A percentile compares a stretch with the other conserved stretches of the same genome.
Evolutionary conservation across 176 grass and related monocot species (phyloP).

Genomic region (Lolium multiflorum): DNA sequence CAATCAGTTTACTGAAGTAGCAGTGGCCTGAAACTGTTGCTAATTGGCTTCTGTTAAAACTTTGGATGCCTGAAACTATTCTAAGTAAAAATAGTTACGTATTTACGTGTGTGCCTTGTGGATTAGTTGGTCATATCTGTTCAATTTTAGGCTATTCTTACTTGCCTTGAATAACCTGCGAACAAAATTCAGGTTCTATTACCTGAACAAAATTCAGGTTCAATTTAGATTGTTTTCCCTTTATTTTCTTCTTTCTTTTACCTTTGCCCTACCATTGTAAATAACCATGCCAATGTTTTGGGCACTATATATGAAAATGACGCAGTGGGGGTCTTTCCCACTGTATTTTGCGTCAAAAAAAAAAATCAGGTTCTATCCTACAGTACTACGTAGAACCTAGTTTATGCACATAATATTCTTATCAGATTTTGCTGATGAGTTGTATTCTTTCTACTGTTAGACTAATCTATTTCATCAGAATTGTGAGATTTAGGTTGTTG

Average conservation of each 20-base stretch:
- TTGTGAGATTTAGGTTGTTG: background rate
- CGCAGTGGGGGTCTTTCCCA: too few relatives aligned
- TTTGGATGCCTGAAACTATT: background rate
- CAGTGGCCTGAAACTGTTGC: background rate
- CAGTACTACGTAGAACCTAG: too few relatives aligned
- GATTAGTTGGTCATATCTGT: background rate
- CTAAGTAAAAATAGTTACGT: background rate
- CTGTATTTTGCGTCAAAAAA: too few relatives aligned
- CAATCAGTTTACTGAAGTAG: background rate
- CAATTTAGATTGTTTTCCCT: too few relatives aligned
- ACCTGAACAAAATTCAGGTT: background rate
- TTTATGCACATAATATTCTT: background rate
- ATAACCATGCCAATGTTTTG: too few relatives aligned
- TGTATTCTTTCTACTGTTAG: background rate
- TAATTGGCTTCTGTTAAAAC: background rate
- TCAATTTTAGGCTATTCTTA: too few relatives aligned
- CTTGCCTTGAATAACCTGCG: too few relatives aligned
- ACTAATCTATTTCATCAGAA: background rate
- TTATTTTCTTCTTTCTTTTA: too few relatives aligned
- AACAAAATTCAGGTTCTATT: background rate
- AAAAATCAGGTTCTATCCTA: too few relatives aligned
- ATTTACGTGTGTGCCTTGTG: background rate
- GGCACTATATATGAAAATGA: too few relatives aligned
- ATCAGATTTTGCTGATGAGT: background rate
- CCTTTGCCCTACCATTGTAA: too few relatives aligned